Base-by-base conservation (phyloP, 805 yeast species). In the Wickerhamomyces chambardii region DNA sequence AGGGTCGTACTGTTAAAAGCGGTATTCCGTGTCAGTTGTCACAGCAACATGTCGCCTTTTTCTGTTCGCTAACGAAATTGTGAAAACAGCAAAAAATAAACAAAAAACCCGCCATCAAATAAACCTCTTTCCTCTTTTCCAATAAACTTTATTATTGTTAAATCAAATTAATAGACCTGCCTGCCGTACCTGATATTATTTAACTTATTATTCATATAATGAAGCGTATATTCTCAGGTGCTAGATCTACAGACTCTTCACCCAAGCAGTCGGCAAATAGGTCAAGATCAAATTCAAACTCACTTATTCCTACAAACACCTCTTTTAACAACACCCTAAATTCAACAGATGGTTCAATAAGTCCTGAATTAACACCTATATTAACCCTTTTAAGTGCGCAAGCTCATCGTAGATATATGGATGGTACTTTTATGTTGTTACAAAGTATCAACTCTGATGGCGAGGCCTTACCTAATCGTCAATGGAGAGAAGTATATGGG, bases 401-500 rank as follows among this genome's bases (percentile, higher is more conserved):
- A 47, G 58, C 76, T 1, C 85, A 80, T 51, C 68, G 95, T 41
- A 68, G 85, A 31, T 84, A 84, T 56, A 66, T 70, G 41, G 92
- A 82, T 46, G 92, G 90, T 36, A 74, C 79, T 3, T 75, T 84
- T 50, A 73, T 82, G 81, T 58, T 84, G 8, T 63, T 82, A 41
- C 76, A 78, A 46, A 90, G 83, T 46, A 61, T 84, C 46, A 77
- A 78, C 50, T 74, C 84, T 18, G 95, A 90, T 45, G 98, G 98
- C 8, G 72, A 78, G 37, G 89, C 95, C 0, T 57, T 63, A 4
- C 78, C 81, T 0, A 84, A 80, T 33, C 67, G 97, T 31, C 70
- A 71, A 48, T 92, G 98, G 98, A 68, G 71, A 36, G 96, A 92
- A 59, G 95, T 89, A 17, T 92, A 84, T 55, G 97, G 95, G 30